A percentile compares a stretch with the other conserved stretches of the same genome.
Conservation (phyloP, 129 eudicot genomes). For the Sambucus nigra region DNA sequence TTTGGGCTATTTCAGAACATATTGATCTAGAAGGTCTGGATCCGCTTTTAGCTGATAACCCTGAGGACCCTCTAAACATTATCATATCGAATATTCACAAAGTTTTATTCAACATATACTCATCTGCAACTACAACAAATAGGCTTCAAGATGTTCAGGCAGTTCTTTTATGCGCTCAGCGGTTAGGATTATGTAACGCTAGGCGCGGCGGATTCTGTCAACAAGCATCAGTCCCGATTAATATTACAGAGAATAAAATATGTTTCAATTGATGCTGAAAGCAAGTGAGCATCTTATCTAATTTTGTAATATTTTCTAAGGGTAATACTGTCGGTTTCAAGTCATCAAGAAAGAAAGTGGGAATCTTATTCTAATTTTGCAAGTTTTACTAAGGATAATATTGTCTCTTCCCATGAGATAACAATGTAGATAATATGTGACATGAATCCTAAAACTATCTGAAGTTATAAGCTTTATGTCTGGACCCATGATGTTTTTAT, state of each 20-base stretch:
- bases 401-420: background rate
- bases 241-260: slow-evolving; percentile 89
- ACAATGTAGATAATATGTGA: background rate
- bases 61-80: slow-evolving; percentile 83
- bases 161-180: slow-evolving; percentile 81
- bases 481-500: background rate
- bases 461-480: background rate
- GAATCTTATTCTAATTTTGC: slow-evolving; percentile 6
- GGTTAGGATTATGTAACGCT: slow-evolving; percentile 84
- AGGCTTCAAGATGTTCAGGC: slow-evolving; percentile 96
- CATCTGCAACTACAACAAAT: slow-evolving; percentile 70
- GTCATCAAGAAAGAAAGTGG: too few relatives aligned
- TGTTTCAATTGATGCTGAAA: slow-evolving; percentile 58
- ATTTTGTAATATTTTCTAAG: too few relatives aligned
- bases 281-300: slow-evolving; percentile 69
- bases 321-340: too few relatives aligned
- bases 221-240: slow-evolving; percentile 84
- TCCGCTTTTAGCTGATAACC: slow-evolving; percentile 96
- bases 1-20: slow-evolving; percentile 96
- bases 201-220: slow-evolving; percentile 89
- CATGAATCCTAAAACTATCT: background rate
- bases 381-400: background rate
- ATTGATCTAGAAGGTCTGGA: slow-evolving; percentile 91
- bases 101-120: slow-evolving; percentile 68
- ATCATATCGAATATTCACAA: slow-evolving; percentile 81